Base-by-base conservation (phyloP, 2,329 filamentous ascomycete species). In the Fusarium vanettenii region DNA sequence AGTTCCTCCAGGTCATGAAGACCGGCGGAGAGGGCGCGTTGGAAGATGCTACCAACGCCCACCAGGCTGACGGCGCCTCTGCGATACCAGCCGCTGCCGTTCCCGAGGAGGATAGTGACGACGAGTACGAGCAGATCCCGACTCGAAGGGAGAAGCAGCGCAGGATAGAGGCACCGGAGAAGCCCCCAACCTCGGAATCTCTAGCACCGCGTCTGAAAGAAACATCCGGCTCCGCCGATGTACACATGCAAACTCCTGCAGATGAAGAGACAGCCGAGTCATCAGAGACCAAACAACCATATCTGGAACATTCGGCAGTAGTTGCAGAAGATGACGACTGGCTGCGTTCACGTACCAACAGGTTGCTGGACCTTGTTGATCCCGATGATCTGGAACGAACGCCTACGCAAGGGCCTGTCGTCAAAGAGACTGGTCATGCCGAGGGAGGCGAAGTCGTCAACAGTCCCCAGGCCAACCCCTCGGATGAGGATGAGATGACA, bases 341-440 rank as follows among this genome's bases (percentile, higher is more conserved):
- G 97, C 87, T 98, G 76, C 92, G 96, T 67, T 96, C 94, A 72
- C 91, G 94, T 76, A 98, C 95, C 16, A 98, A 92, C 84, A 90
- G 96, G 78, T 86, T 97, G 59, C 87, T 98, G 60, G 97, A 96
- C 81, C 86, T 98, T 31, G 87, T 95, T 64, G 94, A 97, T 78
- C 93, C 94, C 50, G 92, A 92, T 69, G 90, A 93, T 69, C 76
- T 84, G 68, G 75, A 79, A 64, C 72, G 75, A 69, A 69, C 69
- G 35, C 66, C 60, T 52, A 33, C 41, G 62, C 77, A 72, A 78
- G 72, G 70, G 68, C 65, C 43, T 59, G 45, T 67, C 31, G 43
- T 33, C 35, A 48, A 66, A 41, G 70, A 71, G 71, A 67, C 71
- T 66, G 65, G 60, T 68, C 72, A 75, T 66, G 27, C 66, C 48